Evolutionary conservation across 2,329 filamentous ascomycete genomes (phyloP).

Genomic region (Sporothrix brasiliensis): DNA sequence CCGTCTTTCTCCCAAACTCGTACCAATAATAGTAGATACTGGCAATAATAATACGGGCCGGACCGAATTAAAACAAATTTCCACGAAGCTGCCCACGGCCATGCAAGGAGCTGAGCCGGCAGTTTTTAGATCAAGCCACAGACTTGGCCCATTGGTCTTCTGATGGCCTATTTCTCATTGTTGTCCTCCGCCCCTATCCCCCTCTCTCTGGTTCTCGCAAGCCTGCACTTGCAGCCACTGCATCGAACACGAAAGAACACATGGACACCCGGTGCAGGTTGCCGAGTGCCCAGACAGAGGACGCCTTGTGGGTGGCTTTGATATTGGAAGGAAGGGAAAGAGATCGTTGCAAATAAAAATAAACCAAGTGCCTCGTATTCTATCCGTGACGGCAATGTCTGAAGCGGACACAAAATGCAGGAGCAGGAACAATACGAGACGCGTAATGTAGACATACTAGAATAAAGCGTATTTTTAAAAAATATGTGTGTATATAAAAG

Average conservation of each 20-base stretch:
- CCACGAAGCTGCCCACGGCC: neutral
- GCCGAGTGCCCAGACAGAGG: neutral
- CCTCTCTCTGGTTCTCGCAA: neutral
- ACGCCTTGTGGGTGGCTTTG: neutral
- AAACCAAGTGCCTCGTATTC: neutral
- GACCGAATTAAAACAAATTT: constrained; percentile 8
- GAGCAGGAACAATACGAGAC: constrained; percentile 1
- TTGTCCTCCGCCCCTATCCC: neutral
- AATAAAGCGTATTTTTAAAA: too few species aligned
- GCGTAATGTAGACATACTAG: too few species aligned
- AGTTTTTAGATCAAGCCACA: neutral
- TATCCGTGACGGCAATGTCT: neutral
- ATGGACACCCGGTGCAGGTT: neutral
- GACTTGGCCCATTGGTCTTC: neutral
- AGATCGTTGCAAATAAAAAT: neutral
- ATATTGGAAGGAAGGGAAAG: too few species aligned
- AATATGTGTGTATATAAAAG: too few species aligned
- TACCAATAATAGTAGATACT: neutral
- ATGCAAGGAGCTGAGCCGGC: neutral
- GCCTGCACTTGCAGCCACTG: neutral
- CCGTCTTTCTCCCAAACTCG: too few species aligned
- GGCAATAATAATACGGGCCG: constrained; percentile 20
- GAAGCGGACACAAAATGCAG: neutral
- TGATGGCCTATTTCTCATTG: neutral
- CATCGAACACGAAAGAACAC: constrained; percentile 4